phyloP scores from a whole-genome alignment of 176 grass and related monocot species.

The Eragrostis nindensis region DNA sequence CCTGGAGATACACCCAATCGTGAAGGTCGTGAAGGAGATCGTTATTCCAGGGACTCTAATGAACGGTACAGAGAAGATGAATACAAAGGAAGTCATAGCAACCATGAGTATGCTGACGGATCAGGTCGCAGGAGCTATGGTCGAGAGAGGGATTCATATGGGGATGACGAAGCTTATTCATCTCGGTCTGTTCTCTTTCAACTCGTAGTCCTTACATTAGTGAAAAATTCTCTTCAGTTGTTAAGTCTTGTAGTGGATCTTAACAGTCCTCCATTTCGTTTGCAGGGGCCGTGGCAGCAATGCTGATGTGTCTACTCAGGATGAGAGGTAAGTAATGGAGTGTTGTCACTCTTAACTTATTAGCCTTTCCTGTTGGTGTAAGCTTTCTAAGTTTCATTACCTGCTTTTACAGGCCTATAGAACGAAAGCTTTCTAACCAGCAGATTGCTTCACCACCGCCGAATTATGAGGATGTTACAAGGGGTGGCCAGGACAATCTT shows the following conservation, averaged over 20 bases:
- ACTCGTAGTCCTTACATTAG: not conserved
- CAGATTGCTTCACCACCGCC: constrained; percentile 83
- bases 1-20: constrained; percentile 69
- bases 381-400: constrained; percentile 17
- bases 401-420: constrained; percentile 55
- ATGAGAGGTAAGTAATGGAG: constrained; percentile 69
- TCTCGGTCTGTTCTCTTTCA: constrained; percentile 51
- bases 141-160: constrained; percentile 61
- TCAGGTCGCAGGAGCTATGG: constrained; percentile 72
- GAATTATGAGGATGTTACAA: constrained; percentile 73
- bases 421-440: constrained; percentile 73
- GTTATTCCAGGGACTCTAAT: constrained; percentile 82
- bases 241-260: constrained; percentile 19
- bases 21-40: constrained; percentile 78
- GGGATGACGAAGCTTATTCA: constrained; percentile 85
- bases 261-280: constrained; percentile 24
- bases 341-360: constrained; percentile 15
- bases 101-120: constrained; percentile 75
- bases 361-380: constrained; percentile 22
- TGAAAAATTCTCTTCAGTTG: not conserved
- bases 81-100: constrained; percentile 62
- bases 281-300: constrained; percentile 72
- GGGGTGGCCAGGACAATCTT: constrained; percentile 54
- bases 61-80: constrained; percentile 86
- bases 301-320: constrained; percentile 57